These are phyloP conservation scores for Aspergillus hiratsukae DNA, from an alignment of 2,329 filamentous ascomycete species.

Conservation along the genomic window DNA sequence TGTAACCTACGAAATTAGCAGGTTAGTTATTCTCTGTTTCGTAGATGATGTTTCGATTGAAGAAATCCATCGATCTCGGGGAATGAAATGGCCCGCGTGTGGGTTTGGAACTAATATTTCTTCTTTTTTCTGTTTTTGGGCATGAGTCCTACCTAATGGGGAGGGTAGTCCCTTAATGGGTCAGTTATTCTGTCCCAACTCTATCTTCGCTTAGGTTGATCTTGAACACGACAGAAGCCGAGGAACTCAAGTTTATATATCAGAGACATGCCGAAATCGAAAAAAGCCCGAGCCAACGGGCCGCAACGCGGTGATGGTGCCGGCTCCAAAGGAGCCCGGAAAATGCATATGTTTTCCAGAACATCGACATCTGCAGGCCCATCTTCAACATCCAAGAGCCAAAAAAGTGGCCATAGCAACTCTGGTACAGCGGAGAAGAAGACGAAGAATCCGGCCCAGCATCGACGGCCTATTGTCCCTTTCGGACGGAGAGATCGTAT, in stretches of 20 bases:
- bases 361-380: conserved; percentile 17
- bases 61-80: not conserved
- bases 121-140: not conserved
- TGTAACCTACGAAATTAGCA: not conserved
- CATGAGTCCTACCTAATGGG: not conserved
- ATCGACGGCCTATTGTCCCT: conserved; percentile 34
- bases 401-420: conserved; percentile 1
- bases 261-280: conserved; percentile 21
- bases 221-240: not conserved
- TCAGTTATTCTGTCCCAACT: not conserved
- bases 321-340: conserved; percentile 8
- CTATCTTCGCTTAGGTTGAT: not conserved
- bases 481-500: conserved; percentile 40
- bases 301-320: not conserved
- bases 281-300: conserved; percentile 13
- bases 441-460: conserved; percentile 12
- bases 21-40: not conserved
- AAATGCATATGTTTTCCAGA: conserved; percentile 26
- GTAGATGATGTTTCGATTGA: not conserved
- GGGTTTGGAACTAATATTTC: not conserved
- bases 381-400: not conserved
- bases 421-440: conserved; percentile 7
- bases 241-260: not conserved
- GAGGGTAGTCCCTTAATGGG: not conserved
- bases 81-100: not conserved